phyloP scores from a whole-genome alignment of 2,329 filamentous ascomycete species.

The Incumbomyces lentus region DNA sequence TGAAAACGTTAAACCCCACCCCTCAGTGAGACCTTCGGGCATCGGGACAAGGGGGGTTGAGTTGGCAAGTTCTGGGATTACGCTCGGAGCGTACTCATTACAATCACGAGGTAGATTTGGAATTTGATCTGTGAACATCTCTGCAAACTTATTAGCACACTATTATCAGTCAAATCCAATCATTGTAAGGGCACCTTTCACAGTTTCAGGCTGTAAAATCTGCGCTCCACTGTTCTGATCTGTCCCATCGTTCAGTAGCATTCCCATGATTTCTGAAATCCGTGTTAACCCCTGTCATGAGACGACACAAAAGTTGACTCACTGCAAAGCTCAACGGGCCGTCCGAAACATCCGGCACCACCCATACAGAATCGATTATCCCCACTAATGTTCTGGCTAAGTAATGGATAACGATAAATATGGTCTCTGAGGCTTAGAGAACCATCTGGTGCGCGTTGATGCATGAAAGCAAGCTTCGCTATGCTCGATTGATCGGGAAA shows the following conservation, averaged over 20 bases:
- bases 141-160: neutral
- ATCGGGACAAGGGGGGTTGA: neutral
- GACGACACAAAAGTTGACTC: neutral
- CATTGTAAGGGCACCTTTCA: slow-evolving; percentile 29
- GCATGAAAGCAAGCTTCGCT: slow-evolving; percentile 45
- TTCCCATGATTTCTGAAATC: neutral
- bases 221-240: slow-evolving; percentile 43
- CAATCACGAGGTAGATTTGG: neutral
- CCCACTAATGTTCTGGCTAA: slow-evolving; percentile 16
- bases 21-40: neutral
- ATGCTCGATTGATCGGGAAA: slow-evolving; percentile 40
- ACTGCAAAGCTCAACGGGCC: neutral
- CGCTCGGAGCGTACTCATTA: neutral
- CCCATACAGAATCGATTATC: neutral
- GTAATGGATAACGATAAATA: slow-evolving; percentile 37
- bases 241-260: slow-evolving; percentile 47
- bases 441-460: slow-evolving; percentile 40
- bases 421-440: slow-evolving; percentile 38
- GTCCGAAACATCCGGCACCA: neutral
- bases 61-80: slow-evolving; percentile 1
- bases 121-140: slow-evolving; percentile 4
- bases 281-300: neutral
- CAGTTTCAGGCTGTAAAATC: slow-evolving; percentile 45
- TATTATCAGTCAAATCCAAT: neutral
- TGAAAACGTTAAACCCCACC: slow-evolving; percentile 2